phyloP scores from a whole-genome alignment of 768 basidiomycete species.

The Boletus vinaceobasis region DNA sequence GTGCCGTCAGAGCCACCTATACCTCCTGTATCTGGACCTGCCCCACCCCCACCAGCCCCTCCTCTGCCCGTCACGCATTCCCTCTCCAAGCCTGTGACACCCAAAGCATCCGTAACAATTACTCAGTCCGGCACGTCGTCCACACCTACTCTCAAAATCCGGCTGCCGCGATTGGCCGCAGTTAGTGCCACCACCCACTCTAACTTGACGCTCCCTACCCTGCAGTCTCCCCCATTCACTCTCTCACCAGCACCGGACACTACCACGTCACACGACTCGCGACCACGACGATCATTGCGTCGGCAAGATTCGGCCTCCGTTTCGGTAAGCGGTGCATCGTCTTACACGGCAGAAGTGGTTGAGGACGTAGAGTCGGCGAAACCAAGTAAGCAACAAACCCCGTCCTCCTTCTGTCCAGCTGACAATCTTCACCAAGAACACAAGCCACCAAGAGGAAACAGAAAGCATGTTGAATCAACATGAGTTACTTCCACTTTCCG shows the following conservation, averaged over 20 bases:
- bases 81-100: constrained; percentile 25
- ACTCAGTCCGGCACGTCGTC: constrained; percentile 31
- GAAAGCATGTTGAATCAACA: constrained; percentile 20
- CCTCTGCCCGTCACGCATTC: constrained; percentile 11
- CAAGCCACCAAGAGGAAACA: constrained; percentile 22
- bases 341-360: constrained; percentile 26
- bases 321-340: constrained; percentile 32
- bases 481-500: neutral
- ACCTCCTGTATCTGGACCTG: constrained; percentile 14
- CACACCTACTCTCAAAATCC: constrained; percentile 35
- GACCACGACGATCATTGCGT: constrained; percentile 27
- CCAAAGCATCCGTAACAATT: constrained; percentile 34
- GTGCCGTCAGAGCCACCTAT: constrained; percentile 9
- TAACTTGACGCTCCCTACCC: constrained; percentile 13
- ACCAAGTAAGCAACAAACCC: constrained; percentile 24
- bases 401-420: neutral
- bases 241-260: constrained; percentile 24
- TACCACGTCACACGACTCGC: constrained; percentile 20
- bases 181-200: constrained; percentile 27
- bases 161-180: constrained; percentile 30
- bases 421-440: constrained; percentile 15
- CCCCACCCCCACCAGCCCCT: constrained; percentile 2
- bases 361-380: constrained; percentile 27
- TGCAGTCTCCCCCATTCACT: constrained; percentile 21
- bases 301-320: constrained; percentile 28